Evolutionary conservation across 2,329 filamentous ascomycete species (phyloP).

Genomic region (Colletotrichum ledebouriae): DNA sequence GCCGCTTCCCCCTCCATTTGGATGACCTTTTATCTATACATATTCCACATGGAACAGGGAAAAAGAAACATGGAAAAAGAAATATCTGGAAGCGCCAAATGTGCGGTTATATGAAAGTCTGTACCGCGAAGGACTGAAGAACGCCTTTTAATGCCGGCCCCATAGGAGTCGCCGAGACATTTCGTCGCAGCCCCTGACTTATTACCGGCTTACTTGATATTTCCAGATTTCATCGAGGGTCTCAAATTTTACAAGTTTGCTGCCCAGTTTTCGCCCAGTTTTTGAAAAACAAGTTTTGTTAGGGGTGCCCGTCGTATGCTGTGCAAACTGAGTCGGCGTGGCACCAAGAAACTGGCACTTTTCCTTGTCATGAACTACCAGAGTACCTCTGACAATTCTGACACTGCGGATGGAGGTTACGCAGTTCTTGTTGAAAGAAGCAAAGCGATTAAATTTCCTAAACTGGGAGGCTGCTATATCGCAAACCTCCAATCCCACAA

Average conservation of each 20-base stretch:
- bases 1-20: neutral
- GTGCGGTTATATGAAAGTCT: neutral
- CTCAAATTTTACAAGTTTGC: neutral
- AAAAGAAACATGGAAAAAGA: neutral
- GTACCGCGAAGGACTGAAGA: slow-evolving; percentile 1
- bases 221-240: neutral
- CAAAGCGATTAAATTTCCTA: too few relatives aligned
- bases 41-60: neutral
- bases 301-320: neutral
- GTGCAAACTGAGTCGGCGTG: neutral
- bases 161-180: slow-evolving; percentile 19
- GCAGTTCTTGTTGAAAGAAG: too few relatives aligned
- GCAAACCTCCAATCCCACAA: too few relatives aligned
- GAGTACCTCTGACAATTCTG: too few relatives aligned
- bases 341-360: too few relatives aligned
- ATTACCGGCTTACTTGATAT: neutral
- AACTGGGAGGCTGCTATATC: too few relatives aligned
- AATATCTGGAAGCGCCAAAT: neutral
- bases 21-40: neutral
- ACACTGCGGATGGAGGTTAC: too few relatives aligned
- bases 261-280: slow-evolving; percentile 7
- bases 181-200: neutral
- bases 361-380: too few relatives aligned
- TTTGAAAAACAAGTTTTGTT: neutral
- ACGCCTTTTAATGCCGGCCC: neutral